Evolutionary conservation across 257 asterid genomes (phyloP), one percentile per base, ranked within the genome.

Genomic region (Solanum okadae): DNA sequence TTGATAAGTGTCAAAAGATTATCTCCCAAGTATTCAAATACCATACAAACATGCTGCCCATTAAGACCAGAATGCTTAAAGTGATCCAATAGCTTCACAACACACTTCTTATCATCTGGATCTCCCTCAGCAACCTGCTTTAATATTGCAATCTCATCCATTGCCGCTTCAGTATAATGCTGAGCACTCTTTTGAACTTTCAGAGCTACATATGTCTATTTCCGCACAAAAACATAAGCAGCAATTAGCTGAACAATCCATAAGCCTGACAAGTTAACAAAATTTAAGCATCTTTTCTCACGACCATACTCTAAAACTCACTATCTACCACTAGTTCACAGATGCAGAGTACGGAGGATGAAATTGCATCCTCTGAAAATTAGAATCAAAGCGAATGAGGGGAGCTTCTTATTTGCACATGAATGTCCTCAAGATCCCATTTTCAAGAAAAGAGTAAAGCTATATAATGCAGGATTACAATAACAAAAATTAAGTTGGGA

Each of bases 61-160:
- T 96, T 95, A 25, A 96, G 98, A 40, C 99, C 99, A 71, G 96
- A 94, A 92, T 95, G 99, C 95, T 96, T 95, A 85, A 96, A 96
- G 88, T 96, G 95, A 92, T 96, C 98, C 94, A 96, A 89, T 83
- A 96, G 95, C 92, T 96, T 95, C 89, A 96, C 99, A 81, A 95
- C 99, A 91, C 96, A 95, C 92, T 93, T 96, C 82, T 91, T 93
- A 86, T 96, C 98, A 71, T 95, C 98, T 14, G 96, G 94, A 77
- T 96, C 99, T 46, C 98, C 98, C 88, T 95, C 99, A 76, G 98
- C 95, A 88, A 95, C 91, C 92, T 95, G 96, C 93, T 95, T 95
- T 40, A 96, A 87, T 79, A 96, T 95, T 40, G 96, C 92, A 86
- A 96, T 93, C 92, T 96, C 99, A 67, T 96, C 98, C 98, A 96